Evolutionary conservation across 371 early-diverging fungal genomes (phyloP).

Genomic region (Syncephalis fuscata): DNA sequence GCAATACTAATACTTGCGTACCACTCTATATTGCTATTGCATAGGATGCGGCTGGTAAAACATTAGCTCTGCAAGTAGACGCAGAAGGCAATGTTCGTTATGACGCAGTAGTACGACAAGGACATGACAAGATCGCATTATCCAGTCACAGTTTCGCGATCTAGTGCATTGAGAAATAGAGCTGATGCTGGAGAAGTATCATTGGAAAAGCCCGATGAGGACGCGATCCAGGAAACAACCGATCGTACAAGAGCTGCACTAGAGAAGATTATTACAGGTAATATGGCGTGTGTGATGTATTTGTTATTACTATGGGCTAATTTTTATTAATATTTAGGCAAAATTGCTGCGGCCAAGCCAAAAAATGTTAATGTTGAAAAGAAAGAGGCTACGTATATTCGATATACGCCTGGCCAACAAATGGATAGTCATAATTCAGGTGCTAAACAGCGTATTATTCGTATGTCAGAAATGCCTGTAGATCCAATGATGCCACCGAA

Average conservation of each 20-base stretch:
- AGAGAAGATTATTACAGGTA: constrained; percentile 65
- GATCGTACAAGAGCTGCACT: constrained; percentile 78
- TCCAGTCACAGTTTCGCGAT: constrained; percentile 74
- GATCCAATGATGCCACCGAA: constrained; percentile 95
- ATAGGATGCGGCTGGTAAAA: constrained; percentile 36
- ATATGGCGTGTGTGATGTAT: not conserved
- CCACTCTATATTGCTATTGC: too few species aligned
- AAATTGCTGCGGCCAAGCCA: constrained; percentile 50
- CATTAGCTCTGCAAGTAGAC: constrained; percentile 80
- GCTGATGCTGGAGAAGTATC: constrained; percentile 51
- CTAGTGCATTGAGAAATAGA: constrained; percentile 54
- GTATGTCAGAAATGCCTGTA: constrained; percentile 85
- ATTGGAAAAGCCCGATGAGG: constrained; percentile 61
- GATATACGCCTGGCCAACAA: constrained; percentile 76
- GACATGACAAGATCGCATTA: constrained; percentile 46
- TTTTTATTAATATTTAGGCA: constrained; percentile 18
- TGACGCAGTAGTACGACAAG: constrained; percentile 73
- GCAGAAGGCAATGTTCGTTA: constrained; percentile 76
- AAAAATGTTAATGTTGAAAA: constrained; percentile 40
- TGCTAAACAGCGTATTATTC: constrained; percentile 66
- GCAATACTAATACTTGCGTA: too few species aligned
- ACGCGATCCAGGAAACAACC: constrained; percentile 60
- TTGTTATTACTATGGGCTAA: not conserved
- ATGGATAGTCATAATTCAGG: constrained; percentile 43
- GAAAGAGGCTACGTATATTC: constrained; percentile 62